These are phyloP conservation scores for Austropuccinia psidii DNA, from an alignment of 1,284 basidiomycete species.

Conservation along the genomic window DNA sequence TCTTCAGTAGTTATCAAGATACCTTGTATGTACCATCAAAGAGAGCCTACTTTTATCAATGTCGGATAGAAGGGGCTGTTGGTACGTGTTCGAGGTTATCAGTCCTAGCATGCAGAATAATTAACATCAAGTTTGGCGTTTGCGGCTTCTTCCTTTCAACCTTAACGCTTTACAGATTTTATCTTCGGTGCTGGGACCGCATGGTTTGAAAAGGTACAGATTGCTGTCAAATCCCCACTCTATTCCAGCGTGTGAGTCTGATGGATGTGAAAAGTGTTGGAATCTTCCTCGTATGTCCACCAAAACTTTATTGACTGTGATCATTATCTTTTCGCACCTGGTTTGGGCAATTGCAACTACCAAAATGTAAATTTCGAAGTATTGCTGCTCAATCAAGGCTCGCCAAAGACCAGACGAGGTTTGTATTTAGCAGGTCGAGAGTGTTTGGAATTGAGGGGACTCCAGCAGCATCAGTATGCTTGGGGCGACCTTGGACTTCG, in stretches of 20 bases:
- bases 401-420: not conserved
- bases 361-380: constrained; percentile 4
- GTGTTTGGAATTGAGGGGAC: constrained; percentile 3
- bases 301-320: not conserved
- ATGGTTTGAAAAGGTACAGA: constrained; percentile 19
- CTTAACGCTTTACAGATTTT: constrained; percentile 11
- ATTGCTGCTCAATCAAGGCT: constrained; percentile 19
- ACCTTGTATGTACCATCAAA: constrained; percentile 7
- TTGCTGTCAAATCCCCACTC: not conserved
- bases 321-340: not conserved
- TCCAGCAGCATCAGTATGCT: not conserved
- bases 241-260: not conserved
- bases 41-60: constrained; percentile 2
- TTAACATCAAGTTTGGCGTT: too few species aligned
- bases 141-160: too few species aligned
- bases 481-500: constrained; percentile 22
- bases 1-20: constrained; percentile 34
- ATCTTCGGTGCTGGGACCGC: constrained; percentile 18
- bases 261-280: not conserved
- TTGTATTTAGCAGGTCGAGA: constrained; percentile 18
- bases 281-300: not conserved
- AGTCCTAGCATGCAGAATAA: too few species aligned
- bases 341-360: too few species aligned
- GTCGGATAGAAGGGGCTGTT: constrained; percentile 29
- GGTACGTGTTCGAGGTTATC: not conserved